Percentiles rank a stretch among this genome's conserved stretches.
Conservation (phyloP, 2,329 filamentous ascomycete genomes). For the Sporothrix curviconia region DNA sequence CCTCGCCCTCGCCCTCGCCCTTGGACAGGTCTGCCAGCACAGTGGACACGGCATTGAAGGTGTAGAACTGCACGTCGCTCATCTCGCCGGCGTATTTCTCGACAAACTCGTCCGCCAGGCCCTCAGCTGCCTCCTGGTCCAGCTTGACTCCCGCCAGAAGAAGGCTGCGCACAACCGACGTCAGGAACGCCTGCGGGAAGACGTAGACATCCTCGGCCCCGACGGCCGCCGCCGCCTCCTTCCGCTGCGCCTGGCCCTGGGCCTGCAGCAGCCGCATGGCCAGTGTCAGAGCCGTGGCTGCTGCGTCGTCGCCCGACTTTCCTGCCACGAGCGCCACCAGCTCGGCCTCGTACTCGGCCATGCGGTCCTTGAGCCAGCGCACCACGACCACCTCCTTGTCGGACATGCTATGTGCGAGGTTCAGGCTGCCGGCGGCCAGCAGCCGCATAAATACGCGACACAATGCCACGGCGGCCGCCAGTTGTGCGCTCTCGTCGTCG, state of each 20-base stretch:
- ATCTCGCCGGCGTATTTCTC: constrained; percentile 72
- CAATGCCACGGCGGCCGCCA: constrained; percentile 70
- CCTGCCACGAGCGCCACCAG: constrained; percentile 54
- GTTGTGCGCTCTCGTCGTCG: constrained; percentile 31
- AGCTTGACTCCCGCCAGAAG: constrained; percentile 41
- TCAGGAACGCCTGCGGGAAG: constrained; percentile 64
- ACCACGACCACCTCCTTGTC: constrained; percentile 70
- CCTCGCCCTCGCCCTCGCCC: constrained; percentile 10
- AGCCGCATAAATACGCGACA: constrained; percentile 82
- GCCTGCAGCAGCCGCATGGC: constrained; percentile 80
- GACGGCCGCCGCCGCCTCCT: constrained; percentile 20
- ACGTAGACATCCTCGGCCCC: constrained; percentile 35
- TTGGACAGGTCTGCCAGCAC: constrained; percentile 22
- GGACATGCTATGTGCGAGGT: constrained; percentile 55
- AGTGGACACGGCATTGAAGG: constrained; percentile 58
- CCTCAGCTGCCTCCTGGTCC: constrained; percentile 11
- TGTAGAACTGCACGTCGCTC: constrained; percentile 80
- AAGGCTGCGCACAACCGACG: constrained; percentile 52
- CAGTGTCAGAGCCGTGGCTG: constrained; percentile 66
- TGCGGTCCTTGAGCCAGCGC: constrained; percentile 70
- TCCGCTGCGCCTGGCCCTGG: constrained; percentile 58
- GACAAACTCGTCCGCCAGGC: constrained; percentile 64
- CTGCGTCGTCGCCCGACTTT: constrained; percentile 52
- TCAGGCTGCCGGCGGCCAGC: constrained; percentile 65
- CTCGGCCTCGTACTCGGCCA: constrained; percentile 61